phyloP scores from a whole-genome alignment of 2,329 filamentous ascomycete species.

The Neophaeococcomyces mojaviensis region DNA sequence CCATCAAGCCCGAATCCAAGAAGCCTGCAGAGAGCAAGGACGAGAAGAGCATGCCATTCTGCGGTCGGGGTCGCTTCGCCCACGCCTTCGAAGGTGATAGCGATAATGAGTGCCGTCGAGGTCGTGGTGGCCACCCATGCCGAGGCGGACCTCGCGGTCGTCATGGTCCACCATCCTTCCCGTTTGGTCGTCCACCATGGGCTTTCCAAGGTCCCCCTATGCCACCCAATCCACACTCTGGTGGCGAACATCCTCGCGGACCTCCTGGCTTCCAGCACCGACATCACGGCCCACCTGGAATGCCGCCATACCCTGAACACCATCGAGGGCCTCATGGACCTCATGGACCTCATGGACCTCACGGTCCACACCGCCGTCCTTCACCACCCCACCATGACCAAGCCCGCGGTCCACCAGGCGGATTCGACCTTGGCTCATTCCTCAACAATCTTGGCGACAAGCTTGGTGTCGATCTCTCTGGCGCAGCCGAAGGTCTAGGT shows the following conservation, averaged over 20 bases:
- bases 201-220: background rate
- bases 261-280: background rate
- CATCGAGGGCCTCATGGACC: conserved; percentile 1
- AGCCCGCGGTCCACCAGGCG: conserved; percentile 9
- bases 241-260: conserved; percentile 1
- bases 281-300: conserved; percentile 1
- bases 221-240: background rate
- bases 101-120: conserved; percentile 8
- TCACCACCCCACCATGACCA: conserved; percentile 20
- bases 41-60: conserved; percentile 14
- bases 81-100: conserved; percentile 13
- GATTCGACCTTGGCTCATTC: conserved; percentile 23
- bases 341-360: background rate
- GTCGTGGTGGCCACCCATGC: conserved; percentile 9
- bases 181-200: conserved; percentile 12
- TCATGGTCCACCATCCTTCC: conserved; percentile 15
- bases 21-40: conserved; percentile 1
- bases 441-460: conserved; percentile 25
- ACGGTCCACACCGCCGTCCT: conserved; percentile 16
- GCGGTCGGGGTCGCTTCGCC: conserved; percentile 20
- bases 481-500: conserved; percentile 22
- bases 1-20: conserved; percentile 11
- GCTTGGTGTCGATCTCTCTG: conserved; percentile 26
- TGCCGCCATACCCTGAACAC: background rate
- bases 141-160: conserved; percentile 8